A percentile compares a stretch with the other conserved stretches of the same genome.
Evolutionary conservation across 352 stramenopile species (phyloP).

Genomic region (Pythium biforme): DNA sequence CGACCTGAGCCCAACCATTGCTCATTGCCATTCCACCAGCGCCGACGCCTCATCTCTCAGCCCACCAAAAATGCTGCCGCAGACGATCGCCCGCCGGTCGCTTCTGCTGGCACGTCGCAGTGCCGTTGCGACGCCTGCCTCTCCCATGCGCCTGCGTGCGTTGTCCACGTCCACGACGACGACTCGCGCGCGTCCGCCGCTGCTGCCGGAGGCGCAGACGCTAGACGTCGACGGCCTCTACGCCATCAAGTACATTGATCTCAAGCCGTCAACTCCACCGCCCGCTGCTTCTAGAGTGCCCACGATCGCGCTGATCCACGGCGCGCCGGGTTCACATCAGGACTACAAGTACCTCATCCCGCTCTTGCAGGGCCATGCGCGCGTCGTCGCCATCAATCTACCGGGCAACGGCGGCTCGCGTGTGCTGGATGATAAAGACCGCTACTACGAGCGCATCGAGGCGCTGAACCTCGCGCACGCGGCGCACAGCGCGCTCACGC

Average conservation of each 20-base stretch:
- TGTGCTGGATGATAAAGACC: slow-evolving; percentile 14
- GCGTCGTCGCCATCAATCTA: slow-evolving; percentile 31
- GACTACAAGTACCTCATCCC: slow-evolving; percentile 57
- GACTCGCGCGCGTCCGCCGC: background rate
- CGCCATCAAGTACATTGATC: slow-evolving; percentile 25
- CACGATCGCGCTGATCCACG: slow-evolving; percentile 55
- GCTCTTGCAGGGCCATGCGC: slow-evolving; percentile 26
- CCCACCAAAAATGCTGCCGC: background rate
- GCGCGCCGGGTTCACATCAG: slow-evolving; percentile 49
- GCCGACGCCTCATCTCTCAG: no score
- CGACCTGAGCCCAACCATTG: background rate
- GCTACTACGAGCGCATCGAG: slow-evolving; percentile 25
- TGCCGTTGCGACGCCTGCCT: no score
- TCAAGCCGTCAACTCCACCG: slow-evolving; percentile 23
- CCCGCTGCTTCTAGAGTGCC: background rate
- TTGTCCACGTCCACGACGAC: slow-evolving; percentile 6
- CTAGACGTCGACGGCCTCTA: background rate
- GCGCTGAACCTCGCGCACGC: slow-evolving; percentile 19
- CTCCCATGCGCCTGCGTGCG: no score
- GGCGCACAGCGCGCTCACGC: slow-evolving; percentile 25
- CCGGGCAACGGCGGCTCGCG: slow-evolving; percentile 29
- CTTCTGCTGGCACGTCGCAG: background rate
- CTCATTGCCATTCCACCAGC: background rate
- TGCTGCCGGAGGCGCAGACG: slow-evolving; percentile 3
- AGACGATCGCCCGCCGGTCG: background rate